Base-by-base conservation (phyloP, 176 grass and related monocot species). In the Tuctoria greenei region DNA sequence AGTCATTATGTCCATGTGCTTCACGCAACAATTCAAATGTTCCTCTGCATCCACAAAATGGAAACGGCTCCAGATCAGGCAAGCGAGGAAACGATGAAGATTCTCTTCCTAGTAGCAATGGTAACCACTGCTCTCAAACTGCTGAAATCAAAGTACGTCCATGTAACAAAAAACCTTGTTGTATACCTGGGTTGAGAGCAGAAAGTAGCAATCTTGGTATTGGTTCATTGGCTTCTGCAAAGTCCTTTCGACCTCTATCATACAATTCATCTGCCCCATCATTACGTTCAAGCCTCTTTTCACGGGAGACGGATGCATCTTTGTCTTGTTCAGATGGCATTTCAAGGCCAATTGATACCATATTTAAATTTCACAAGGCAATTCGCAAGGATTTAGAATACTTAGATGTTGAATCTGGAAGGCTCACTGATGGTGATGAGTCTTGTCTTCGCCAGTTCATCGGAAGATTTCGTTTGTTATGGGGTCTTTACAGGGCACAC, bases 321-420 rank as follows among this genome's bases (percentile, higher is more conserved):
- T 83, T 86, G 66, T 90, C 80, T 63, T 88, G 73, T 82, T 83
- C 75, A 0, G 85, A 80, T 76, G 63, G 79, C 3, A 91, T 87
- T 71, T 73, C 87, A 66, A 89, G 91, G 79, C 96, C 96, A 79
- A 99, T 99, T 45, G 96, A 99, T 64, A 85, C 90, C 57, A 95
- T 99, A 86, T 99, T 99, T 85, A 90, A 99, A 62, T 99, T 99
- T 85, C 96, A 99, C 75, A 99, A 95, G 80, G 96, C 92, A 74
- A 99, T 99, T 42, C 79, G 96, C 51, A 99, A 99, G 63, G 96
- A 99, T 87, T 67, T 99, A 61, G 89, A 95, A 76, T 95, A 92
- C 34, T 62, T 99, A 75, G 96, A 99, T 82, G 82, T 85, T 71
- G 96, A 99, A 78, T 99, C 96, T 43, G 92, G 83, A 41, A 95